Conservation (phyloP, 1,284 basidiomycete species). For the Vanrija pseudolonga region DNA sequence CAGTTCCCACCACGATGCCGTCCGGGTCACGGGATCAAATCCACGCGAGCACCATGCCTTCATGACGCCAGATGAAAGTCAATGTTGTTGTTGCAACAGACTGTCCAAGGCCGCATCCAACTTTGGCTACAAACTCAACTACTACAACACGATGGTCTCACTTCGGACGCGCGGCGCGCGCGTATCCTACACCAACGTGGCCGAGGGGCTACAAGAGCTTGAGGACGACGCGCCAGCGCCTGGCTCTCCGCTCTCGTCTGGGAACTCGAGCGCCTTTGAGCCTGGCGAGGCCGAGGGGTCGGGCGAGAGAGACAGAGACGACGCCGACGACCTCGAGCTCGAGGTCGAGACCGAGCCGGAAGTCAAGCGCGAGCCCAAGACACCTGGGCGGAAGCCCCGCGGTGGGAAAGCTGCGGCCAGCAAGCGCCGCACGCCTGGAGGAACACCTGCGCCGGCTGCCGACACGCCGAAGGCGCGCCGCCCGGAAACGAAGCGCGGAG, state of each 20-base stretch:
- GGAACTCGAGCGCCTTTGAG: neutral
- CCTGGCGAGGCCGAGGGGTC: neutral
- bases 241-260: no score
- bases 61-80: no score
- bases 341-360: neutral
- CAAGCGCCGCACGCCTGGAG: neutral
- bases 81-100: no score
- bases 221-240: constrained; percentile 4
- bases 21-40: constrained; percentile 2
- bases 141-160: constrained; percentile 21
- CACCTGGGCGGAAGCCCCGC: neutral
- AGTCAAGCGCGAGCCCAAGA: neutral
- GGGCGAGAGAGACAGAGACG: neutral
- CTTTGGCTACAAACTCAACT: neutral
- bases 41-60: neutral
- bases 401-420: neutral
- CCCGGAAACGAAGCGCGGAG: neutral
- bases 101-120: no score
- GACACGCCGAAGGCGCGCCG: neutral
- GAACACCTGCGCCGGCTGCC: neutral
- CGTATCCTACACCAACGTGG: constrained; percentile 22
- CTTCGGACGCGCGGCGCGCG: constrained; percentile 26
- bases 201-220: constrained; percentile 22
- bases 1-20: no score
- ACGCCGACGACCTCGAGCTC: neutral